These are phyloP conservation scores for Curvularia lunata DNA, from an alignment of 2,329 filamentous ascomycete genomes.

Conservation along the genomic window DNA sequence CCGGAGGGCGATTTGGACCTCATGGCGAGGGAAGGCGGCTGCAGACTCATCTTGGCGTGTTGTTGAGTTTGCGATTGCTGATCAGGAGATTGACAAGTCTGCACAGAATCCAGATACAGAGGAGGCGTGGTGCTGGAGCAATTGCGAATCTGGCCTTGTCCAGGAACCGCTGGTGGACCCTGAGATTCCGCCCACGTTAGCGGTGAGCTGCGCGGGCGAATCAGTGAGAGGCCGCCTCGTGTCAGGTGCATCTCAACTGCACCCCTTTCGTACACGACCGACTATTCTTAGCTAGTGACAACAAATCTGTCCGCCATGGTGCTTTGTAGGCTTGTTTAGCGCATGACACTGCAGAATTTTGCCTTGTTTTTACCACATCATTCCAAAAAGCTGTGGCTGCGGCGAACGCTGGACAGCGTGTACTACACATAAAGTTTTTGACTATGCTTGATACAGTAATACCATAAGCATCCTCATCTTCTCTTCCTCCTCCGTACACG, in stretches of 20 bases:
- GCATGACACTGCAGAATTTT: neutral
- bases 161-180: conserved; percentile 35
- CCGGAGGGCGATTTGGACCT: conserved; percentile 44
- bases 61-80: neutral
- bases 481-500: neutral
- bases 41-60: conserved; percentile 43
- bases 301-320: neutral
- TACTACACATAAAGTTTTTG: neutral
- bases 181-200: conserved; percentile 30
- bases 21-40: conserved; percentile 46
- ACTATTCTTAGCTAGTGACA: conserved; percentile 5
- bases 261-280: conserved; percentile 21
- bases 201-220: conserved; percentile 33
- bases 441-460: neutral
- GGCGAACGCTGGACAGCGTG: neutral
- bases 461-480: neutral
- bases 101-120: conserved; percentile 6
- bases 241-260: conserved; percentile 24
- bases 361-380: neutral
- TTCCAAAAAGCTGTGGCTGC: neutral
- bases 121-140: conserved; percentile 23
- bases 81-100: neutral
- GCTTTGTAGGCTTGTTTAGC: neutral
- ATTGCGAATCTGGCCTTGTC: conserved; percentile 35
- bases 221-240: conserved; percentile 20